These are phyloP conservation scores for Wickerhamiella bombiphila DNA, from an alignment of 805 yeast species.

Conservation along the genomic window DNA sequence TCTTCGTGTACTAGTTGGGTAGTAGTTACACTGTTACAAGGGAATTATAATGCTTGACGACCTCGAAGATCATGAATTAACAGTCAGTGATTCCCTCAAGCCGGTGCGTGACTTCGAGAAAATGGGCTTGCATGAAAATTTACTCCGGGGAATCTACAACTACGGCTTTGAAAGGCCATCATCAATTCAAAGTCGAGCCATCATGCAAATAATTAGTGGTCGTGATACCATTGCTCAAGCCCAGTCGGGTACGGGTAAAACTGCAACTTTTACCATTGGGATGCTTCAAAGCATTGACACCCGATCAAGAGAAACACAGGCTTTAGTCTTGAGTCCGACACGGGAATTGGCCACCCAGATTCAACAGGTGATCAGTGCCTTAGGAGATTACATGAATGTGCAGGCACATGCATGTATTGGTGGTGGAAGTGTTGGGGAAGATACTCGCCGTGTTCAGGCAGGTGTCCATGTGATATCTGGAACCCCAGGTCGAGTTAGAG, in stretches of 20 bases:
- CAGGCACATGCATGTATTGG: slow-evolving; percentile 89
- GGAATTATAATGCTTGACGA: slow-evolving; percentile 10
- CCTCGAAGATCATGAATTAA: slow-evolving; percentile 36
- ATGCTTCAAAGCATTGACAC: slow-evolving; percentile 77
- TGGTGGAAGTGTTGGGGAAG: slow-evolving; percentile 74
- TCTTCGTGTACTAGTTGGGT: slow-evolving; percentile 7
- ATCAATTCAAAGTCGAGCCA: slow-evolving; percentile 71
- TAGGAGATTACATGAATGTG: slow-evolving; percentile 79
- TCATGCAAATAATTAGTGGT: slow-evolving; percentile 61
- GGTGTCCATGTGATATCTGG: slow-evolving; percentile 93
- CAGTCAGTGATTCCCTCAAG: slow-evolving; percentile 43
- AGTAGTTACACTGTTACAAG: background rate
- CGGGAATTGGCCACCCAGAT: slow-evolving; percentile 93
- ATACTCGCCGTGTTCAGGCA: slow-evolving; percentile 50
- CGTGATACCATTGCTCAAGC: slow-evolving; percentile 85
- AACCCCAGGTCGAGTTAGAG: slow-evolving; percentile 91
- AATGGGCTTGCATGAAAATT: slow-evolving; percentile 23
- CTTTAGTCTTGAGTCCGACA: slow-evolving; percentile 84
- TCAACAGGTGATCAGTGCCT: slow-evolving; percentile 68
- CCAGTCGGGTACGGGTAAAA: slow-evolving; percentile 98
- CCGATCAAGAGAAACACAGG: slow-evolving; percentile 63
- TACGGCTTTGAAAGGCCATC: slow-evolving; percentile 74
- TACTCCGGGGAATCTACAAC: slow-evolving; percentile 50
- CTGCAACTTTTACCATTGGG: slow-evolving; percentile 94
- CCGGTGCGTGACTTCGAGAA: slow-evolving; percentile 20